Percentiles rank a stretch among this genome's conserved stretches.
Evolutionary conservation across 108 stramenopile genomes (phyloP).

Genomic region (Nitzschia sp.): DNA sequence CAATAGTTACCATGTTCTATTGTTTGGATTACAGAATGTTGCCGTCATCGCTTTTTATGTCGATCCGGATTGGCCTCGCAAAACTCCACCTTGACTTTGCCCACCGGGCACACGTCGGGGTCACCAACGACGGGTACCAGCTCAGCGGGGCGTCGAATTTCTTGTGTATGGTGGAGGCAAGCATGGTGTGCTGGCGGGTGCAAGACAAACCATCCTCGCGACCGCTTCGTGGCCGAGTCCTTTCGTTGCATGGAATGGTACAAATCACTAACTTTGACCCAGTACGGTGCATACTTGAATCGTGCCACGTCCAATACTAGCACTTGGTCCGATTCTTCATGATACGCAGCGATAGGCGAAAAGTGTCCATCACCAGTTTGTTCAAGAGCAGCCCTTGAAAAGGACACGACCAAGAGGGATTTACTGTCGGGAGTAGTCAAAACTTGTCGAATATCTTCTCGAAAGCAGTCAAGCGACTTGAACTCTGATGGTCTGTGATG

Average conservation of each 20-base stretch:
- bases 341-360: constrained; percentile 88
- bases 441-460: constrained; percentile 47
- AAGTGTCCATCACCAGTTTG: constrained; percentile 98
- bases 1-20: not conserved
- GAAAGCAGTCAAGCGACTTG: constrained; percentile 54
- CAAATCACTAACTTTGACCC: constrained; percentile 72
- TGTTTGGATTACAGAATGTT: not conserved
- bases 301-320: constrained; percentile 88
- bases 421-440: constrained; percentile 48
- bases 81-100: constrained; percentile 60
- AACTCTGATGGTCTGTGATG: not conserved
- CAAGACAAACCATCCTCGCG: constrained; percentile 89
- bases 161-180: constrained; percentile 13
- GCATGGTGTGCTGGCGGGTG: constrained; percentile 45
- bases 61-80: constrained; percentile 43
- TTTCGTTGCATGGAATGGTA: constrained; percentile 57
- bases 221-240: constrained; percentile 74
- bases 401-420: constrained; percentile 61
- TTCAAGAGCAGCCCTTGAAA: constrained; percentile 63
- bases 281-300: constrained; percentile 94
- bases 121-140: constrained; percentile 65
- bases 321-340: constrained; percentile 65
- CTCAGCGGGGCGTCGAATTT: constrained; percentile 64
- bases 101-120: constrained; percentile 59
- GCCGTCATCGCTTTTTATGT: not conserved